Base-by-base conservation (phyloP, 768 basidiomycete species). In the Podaxis sp. region DNA sequence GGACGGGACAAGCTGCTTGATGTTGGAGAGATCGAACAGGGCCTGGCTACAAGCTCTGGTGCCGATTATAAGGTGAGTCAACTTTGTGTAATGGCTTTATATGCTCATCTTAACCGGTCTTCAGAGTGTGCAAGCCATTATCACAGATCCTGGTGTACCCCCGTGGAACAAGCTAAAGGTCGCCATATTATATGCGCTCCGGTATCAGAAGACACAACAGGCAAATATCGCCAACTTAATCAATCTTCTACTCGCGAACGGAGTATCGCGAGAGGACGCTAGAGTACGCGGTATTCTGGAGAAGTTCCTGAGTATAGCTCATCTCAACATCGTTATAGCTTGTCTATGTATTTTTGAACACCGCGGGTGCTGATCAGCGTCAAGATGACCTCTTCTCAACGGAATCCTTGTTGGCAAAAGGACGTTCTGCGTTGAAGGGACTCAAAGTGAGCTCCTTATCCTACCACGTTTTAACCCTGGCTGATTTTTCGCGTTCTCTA, bases 381-480 rank as follows among this genome's bases (percentile, higher is more conserved):
- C 96, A 99, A 77, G 96, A 98, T 69, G 97, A 99, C 74, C 78
- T 99, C 28, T 99, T 98, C 73, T 94, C 93, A 50, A 97, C 91
- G 46, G 96, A 97, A 75, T 95, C 95, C 13, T 78, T 99, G 54
- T 86, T 99, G 65, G 93, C 94, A 2, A 91, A 95, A 71, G 97
- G 97, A 2, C 88, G 95, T 60, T 95, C 93, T 33, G 97, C 96
- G 0, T 73, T 99, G 68, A 98, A 98, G 72, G 97, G 97, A 5
- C 79, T 99, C 52, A 97, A 97, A 84, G 94, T 93, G 59, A 36
- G 76, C 66, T 22, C 15, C 33, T 38, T 44, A 12, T 7, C 7
- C 30, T 37, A 22, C 36, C 6, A 37, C 24, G 17, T 55, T 41
- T 7, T 30, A 4, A 3, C 60, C 12, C 51, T 30, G 58, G 28